A percentile compares a stretch with the other conserved stretches of the same genome.
These are phyloP conservation scores for Dendryphion nanum DNA, from an alignment of 2,329 filamentous ascomycete genomes.

Conservation along the genomic window DNA sequence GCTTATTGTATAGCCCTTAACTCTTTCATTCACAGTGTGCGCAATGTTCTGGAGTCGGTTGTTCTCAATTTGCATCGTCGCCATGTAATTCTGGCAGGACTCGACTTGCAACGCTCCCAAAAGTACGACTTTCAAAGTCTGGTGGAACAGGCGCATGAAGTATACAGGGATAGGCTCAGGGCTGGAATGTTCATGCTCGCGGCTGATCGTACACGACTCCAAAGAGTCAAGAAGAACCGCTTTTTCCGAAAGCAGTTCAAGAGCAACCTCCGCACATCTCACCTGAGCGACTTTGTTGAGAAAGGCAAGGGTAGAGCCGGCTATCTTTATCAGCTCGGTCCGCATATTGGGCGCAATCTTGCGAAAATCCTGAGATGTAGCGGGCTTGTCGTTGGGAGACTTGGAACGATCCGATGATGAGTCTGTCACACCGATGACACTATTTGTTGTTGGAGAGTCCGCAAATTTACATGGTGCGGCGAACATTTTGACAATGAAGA, in stretches of 20 bases:
- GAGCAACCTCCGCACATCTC: conserved; percentile 7
- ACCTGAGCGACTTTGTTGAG: conserved; percentile 14
- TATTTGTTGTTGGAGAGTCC: conserved; percentile 8
- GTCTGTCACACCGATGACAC: conserved; percentile 5
- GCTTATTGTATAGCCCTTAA: too few relatives aligned
- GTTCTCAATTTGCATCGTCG: too few relatives aligned
- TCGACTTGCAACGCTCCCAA: conserved; percentile 10
- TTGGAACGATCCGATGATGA: too few relatives aligned
- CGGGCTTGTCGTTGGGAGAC: too few relatives aligned
- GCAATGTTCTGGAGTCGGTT: too few relatives aligned
- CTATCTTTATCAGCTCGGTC: conserved; percentile 14
- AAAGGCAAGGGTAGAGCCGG: conserved; percentile 12
- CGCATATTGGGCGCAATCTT: conserved; percentile 18
- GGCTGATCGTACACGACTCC: conserved; percentile 9
- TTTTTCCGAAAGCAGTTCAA: conserved; percentile 14
- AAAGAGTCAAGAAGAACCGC: conserved; percentile 11
- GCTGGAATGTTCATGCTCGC: conserved; percentile 2
- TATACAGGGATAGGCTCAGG: conserved; percentile 12
- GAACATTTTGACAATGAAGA: too few relatives aligned
- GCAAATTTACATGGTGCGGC: conserved; percentile 18
- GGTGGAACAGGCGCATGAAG: conserved; percentile 19
- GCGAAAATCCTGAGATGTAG: conserved; percentile 10
- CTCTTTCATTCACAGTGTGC: too few relatives aligned
- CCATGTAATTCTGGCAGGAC: too few relatives aligned
- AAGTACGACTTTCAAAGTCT: conserved; percentile 14